Evolutionary conservation across 139 green algal genomes (phyloP).

Genomic region (Volvox africanus): DNA sequence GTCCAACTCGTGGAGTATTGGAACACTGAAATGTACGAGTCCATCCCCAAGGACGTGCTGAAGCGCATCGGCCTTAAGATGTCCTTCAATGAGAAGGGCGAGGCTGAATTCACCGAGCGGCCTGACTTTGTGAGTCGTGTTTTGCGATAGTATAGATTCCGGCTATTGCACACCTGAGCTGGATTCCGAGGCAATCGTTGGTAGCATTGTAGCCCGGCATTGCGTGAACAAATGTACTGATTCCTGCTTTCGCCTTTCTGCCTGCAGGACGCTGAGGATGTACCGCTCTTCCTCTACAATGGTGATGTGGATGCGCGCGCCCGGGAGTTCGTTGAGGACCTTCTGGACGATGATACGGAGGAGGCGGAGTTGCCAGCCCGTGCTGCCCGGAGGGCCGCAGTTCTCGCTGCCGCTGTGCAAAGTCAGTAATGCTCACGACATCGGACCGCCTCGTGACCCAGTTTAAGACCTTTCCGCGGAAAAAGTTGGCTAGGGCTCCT

Average conservation of each 20-base stretch:
- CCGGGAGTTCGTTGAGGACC: slow-evolving; percentile 57
- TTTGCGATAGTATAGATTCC: too few species aligned
- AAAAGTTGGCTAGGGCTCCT: too few species aligned
- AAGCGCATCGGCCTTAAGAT: slow-evolving; percentile 54
- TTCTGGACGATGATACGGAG: slow-evolving; percentile 59
- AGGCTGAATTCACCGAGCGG: slow-evolving; percentile 50
- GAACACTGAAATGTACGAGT: slow-evolving; percentile 36
- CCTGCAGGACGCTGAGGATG: slow-evolving; percentile 12
- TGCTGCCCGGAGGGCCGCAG: slow-evolving; percentile 51
- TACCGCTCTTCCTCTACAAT: slow-evolving; percentile 21
- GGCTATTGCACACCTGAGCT: too few species aligned
- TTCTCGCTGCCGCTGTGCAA: slow-evolving; percentile 51
- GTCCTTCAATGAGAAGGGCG: slow-evolving; percentile 48
- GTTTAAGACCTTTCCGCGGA: neutral
- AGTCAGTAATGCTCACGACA: slow-evolving; percentile 9
- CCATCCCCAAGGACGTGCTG: slow-evolving; percentile 53
- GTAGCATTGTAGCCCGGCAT: neutral
- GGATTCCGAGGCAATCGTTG: too few species aligned
- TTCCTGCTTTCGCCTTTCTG: neutral
- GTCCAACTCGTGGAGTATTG: slow-evolving; percentile 63
- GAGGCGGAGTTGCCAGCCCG: slow-evolving; percentile 66
- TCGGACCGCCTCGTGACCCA: too few species aligned
- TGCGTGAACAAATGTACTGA: neutral
- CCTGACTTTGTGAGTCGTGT: neutral
- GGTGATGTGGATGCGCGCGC: slow-evolving; percentile 39